Percentiles rank a stretch among this genome's conserved stretches.
Conservation (phyloP, 169 alveolate species). For the Plasmodium adleri region DNA sequence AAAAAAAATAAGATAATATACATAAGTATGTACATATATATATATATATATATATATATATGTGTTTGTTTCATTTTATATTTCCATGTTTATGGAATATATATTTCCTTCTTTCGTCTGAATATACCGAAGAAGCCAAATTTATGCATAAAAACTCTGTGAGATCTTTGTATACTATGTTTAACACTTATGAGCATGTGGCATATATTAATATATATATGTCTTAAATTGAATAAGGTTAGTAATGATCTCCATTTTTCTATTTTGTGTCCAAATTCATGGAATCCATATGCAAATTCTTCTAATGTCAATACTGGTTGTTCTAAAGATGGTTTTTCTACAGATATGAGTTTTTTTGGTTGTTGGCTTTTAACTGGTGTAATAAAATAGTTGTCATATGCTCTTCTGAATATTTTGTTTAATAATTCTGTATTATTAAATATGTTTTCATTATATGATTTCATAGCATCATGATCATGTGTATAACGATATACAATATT, state of each 20-base stretch:
- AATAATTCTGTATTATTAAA: not conserved
- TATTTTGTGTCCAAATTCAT: constrained; percentile 8
- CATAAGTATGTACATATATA: no score
- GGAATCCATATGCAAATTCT: constrained; percentile 33
- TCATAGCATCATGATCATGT: not conserved
- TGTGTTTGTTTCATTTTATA: no score
- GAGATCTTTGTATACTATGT: constrained; percentile 23
- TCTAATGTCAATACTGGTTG: not conserved
- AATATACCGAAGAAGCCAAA: constrained; percentile 32
- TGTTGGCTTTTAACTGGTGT: not conserved
- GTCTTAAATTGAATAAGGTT: constrained; percentile 64
- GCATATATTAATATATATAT: constrained; percentile 62
- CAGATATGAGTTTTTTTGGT: not conserved
- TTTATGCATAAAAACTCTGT: constrained; percentile 31
- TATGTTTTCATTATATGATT: not conserved
- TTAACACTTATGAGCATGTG: constrained; percentile 27
- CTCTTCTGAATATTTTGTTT: not conserved
- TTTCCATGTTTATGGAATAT: constrained; percentile 24
- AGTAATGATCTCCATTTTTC: constrained; percentile 13
- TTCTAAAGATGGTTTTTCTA: not conserved
- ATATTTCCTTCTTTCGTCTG: constrained; percentile 12
- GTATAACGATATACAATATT: not conserved
- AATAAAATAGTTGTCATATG: not conserved
- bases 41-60: no score
- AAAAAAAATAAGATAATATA: no score